These are phyloP conservation scores for Aulographum hederae DNA, from an alignment of 2,329 filamentous ascomycete genomes.

Conservation along the genomic window DNA sequence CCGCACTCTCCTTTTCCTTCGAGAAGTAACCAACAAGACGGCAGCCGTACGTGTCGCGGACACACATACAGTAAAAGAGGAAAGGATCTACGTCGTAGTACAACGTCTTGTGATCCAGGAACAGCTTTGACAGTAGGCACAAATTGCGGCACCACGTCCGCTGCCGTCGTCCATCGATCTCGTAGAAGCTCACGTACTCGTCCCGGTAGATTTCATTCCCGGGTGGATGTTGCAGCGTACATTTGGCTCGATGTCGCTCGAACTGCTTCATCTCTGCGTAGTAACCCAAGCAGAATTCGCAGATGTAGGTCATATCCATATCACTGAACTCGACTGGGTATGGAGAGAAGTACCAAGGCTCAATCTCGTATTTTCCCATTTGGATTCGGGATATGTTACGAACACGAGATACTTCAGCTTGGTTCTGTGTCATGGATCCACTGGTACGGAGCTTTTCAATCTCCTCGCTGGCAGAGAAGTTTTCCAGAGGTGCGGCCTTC, in stretches of 20 bases:
- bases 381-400: slow-evolving; percentile 88
- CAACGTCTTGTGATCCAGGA: slow-evolving; percentile 91
- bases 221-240: slow-evolving; percentile 76
- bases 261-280: slow-evolving; percentile 74
- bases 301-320: slow-evolving; percentile 83
- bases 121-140: slow-evolving; percentile 87
- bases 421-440: slow-evolving; percentile 97
- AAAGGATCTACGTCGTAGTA: slow-evolving; percentile 99
- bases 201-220: slow-evolving; percentile 98
- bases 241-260: slow-evolving; percentile 71
- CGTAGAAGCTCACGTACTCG: slow-evolving; percentile 84
- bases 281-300: slow-evolving; percentile 91
- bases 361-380: slow-evolving; percentile 80
- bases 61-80: slow-evolving; percentile 95
- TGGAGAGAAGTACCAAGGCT: slow-evolving; percentile 97
- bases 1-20: slow-evolving; percentile 93
- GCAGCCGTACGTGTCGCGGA: slow-evolving; percentile 70
- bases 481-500: slow-evolving; percentile 33
- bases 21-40: slow-evolving; percentile 99
- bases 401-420: slow-evolving; percentile 88
- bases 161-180: slow-evolving; percentile 88
- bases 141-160: slow-evolving; percentile 94
- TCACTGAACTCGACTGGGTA: slow-evolving; percentile 82
- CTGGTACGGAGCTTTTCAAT: slow-evolving; percentile 90
- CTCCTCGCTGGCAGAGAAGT: slow-evolving; percentile 69